Base-by-base conservation (phyloP, 1,284 basidiomycete genomes). In the Heterobasidion occidentale region DNA sequence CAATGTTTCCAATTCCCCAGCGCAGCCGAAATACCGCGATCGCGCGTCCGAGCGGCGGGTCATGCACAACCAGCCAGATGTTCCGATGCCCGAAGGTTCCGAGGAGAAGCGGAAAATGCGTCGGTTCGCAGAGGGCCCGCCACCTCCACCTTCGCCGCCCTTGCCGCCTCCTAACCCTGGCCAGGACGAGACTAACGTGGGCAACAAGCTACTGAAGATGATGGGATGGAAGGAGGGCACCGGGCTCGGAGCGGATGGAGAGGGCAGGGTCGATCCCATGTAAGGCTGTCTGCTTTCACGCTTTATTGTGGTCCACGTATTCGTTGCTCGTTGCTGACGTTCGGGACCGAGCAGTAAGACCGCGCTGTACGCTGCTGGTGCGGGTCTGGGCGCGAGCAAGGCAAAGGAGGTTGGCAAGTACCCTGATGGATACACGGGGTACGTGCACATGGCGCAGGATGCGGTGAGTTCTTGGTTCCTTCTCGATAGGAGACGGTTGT, bases 141-240 rank as follows among this genome's bases (percentile, higher is more conserved):
- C 80, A 1, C 74, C 80, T 1, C 79, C 84, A 0, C 75, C 84
- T 1, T 78, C 88, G 0, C 80, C 85, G 0, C 81, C 86, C 7
- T 78, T 83, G 17, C 75, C 80, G 2, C 76, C 79, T 2, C 60
- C 84, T 8, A 81, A 84, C 58, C 88, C 84, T 1, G 90, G 81
- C 2, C 74, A 89, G 65, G 93, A 96, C 64, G 80, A 84, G 53
- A 83, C 67, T 48, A 95, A 96, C 62, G 81, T 93, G 9, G 94
- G 94, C 11, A 94, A 95, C 68, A 93, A 93, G 69, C 68, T 97
- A 56, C 70, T 97, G 61, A 92, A 92, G 68, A 93, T 94, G 81
- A 96, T 97, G 94, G 94, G 94, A 0, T 97, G 94, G 94, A 88
- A 80, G 59, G 85, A 90, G 65, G 94, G 94, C 3, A 86, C 80